Evolutionary conservation across 768 basidiomycete species (phyloP), one percentile per base, ranked within the genome.

Genomic region (Mycena metata): DNA sequence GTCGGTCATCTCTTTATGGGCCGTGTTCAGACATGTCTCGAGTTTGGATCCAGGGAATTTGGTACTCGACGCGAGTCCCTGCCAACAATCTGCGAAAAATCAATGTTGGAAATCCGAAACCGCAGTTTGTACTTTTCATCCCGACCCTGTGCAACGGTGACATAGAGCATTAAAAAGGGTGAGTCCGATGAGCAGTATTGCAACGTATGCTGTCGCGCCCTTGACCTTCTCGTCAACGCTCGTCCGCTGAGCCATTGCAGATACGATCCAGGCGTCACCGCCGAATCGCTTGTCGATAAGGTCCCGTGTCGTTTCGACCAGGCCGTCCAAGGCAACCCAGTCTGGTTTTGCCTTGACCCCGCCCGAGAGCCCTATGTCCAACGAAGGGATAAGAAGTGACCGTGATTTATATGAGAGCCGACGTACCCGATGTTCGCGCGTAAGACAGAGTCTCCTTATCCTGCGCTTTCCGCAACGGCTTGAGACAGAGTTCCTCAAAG

Each of bases 1-100:
- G 24, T 24, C 45, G 26, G 43, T 35, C 43, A 59, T 30, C 43
- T 59, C 57, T 33, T 46, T 30, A 19, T 59, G 57, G 21, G 46
- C 43, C 19, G 57, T 59, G 43, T 59, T 59, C 43, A 59, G 43
- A 35, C 57, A 59, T 42, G 26, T 43, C 35, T 59, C 57, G 7
- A 59, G 45, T 24, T 59, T 59, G 19, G 43, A 26, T 21, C 26
- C 24, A 13, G 56, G 41, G 26, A 58, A 58, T 19, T 43, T 21
- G 0, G 26, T 12, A 43, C 56, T 58, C 41, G 56, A 45, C 39
- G 42, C 56, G 6, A 56, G 55, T 23, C 39, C 39, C 24, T 36
- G 21, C 55, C 55, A 56, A 41, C 42, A 36, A 23, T 24, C 55
- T 56, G n/a, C 8, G 30, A 19, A 56, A 7, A 19, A 56, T 21